Percentiles rank a stretch among this genome's conserved stretches.
Evolutionary conservation across 2,329 filamentous ascomycete species (phyloP).

Genomic region (Microascus cirrosus): DNA sequence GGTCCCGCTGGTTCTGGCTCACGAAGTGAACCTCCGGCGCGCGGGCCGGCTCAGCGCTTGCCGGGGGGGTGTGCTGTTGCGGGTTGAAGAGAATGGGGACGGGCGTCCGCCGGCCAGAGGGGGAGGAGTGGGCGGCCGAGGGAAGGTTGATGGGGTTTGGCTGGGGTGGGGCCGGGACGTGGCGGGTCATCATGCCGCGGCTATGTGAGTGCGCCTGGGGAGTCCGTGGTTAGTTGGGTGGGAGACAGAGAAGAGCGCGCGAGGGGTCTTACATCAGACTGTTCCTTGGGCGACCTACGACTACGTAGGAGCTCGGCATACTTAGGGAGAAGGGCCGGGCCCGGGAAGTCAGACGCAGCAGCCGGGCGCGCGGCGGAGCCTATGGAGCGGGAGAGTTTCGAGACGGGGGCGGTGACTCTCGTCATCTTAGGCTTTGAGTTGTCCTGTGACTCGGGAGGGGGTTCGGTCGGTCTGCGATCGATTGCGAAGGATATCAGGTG

Average conservation of each 20-base stretch:
- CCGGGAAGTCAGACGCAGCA: constrained; percentile 18
- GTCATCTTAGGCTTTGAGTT: constrained; percentile 24
- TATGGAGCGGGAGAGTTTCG: constrained; percentile 36
- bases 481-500: background rate
- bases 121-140: background rate
- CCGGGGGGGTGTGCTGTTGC: background rate
- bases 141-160: constrained; percentile 1
- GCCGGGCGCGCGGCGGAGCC: constrained; percentile 26
- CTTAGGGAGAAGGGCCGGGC: constrained; percentile 31
- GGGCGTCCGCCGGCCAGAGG: constrained; percentile 2
- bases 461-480: constrained; percentile 14
- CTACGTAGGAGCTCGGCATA: constrained; percentile 31
- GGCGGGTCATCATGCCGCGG: constrained; percentile 1
- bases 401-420: constrained; percentile 34
- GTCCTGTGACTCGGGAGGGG: background rate
- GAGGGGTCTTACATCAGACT: constrained; percentile 23
- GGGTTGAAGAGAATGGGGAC: constrained; percentile 5
- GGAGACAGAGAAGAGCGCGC: background rate
- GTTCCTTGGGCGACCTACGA: constrained; percentile 17
- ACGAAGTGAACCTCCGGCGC: constrained; percentile 2
- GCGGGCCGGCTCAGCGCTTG: background rate
- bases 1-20: background rate
- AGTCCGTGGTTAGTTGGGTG: background rate
- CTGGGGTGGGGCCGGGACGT: background rate
- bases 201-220: constrained; percentile 1